phyloP scores from a whole-genome alignment of 2,329 filamentous ascomycete genomes.

The Botrytis fragariae region DNA sequence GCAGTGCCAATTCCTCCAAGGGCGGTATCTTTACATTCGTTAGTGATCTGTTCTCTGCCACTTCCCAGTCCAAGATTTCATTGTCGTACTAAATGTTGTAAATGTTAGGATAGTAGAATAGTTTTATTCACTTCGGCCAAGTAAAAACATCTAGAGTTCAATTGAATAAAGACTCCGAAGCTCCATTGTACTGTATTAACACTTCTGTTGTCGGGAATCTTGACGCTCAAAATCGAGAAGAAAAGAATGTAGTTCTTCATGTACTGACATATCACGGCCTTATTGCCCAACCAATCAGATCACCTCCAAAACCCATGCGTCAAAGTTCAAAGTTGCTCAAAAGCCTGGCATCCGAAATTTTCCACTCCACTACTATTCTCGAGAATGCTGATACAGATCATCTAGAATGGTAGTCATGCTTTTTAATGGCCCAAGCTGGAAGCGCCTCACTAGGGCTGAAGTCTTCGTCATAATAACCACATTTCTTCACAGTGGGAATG shows the following conservation, averaged over 20 bases:
- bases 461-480: not conserved
- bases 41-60: not conserved
- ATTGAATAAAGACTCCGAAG: not conserved
- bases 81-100: not conserved
- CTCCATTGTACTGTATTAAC: not conserved
- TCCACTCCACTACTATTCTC: not conserved
- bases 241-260: not conserved
- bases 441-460: constrained; percentile 18
- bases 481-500: not conserved
- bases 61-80: not conserved
- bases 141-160: not conserved
- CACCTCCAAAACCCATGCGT: not conserved
- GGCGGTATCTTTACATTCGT: not conserved
- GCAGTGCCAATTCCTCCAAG: not conserved
- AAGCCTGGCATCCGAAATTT: not conserved
- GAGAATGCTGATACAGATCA: not conserved
- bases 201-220: not conserved
- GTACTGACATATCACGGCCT: not conserved
- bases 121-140: not conserved
- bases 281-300: not conserved
- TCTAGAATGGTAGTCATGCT: constrained; percentile 29
- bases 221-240: not conserved
- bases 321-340: not conserved
- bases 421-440: constrained; percentile 28
- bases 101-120: not conserved